Base-by-base conservation (phyloP, 1,139 yeast genomes). In the Taphrina flavorubra region DNA sequence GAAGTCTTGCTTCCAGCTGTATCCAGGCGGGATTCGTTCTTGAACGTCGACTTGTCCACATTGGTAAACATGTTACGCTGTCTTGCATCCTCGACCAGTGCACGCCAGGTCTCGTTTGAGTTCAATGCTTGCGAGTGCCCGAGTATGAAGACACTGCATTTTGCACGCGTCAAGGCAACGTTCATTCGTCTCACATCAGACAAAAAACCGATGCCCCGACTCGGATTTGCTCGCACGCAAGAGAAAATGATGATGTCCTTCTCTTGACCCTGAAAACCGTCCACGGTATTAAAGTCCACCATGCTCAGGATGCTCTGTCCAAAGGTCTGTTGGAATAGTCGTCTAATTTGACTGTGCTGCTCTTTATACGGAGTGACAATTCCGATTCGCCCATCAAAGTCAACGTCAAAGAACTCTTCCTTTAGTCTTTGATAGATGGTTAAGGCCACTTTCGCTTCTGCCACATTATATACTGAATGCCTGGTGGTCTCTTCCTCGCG, bases 261-360 rank as follows among this genome's bases (percentile, higher is more conserved):
- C 76, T 94, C 99, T 78, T 94, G 98, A 74, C 99, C 99, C 81
- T 94, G 99, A 77, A 92, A 94, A 0, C 99, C 99, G 81, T 94
- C 99, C 69, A 94, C 94, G 0, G 99, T 92, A 75, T 92, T 92
- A 79, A 95, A 92, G 76, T 90, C 97, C 65, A 95, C 86, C 71
- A 85, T 88, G 44, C 84, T 82, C 36, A 84, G 78, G 57, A 92
- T 88, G 1, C 80, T 75, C 1, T 80, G 80, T 11, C 98, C 98
- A 75, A 84, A 89, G 70, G 80, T 81, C 31, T 81, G 79, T 11
- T 81, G 77, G 74, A 94, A 94, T 0, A 82, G 79, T 37, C 82
- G 81, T 72, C 85, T 85, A 69, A 94, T 77, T 1, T 83, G 80
- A 55, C 81, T 76, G 46, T 92, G 86, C 76, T 95, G 99, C 73